These are phyloP conservation scores for Mucor plumbeus DNA, from an alignment of 371 early-diverging fungal genomes.

Conservation along the genomic window DNA sequence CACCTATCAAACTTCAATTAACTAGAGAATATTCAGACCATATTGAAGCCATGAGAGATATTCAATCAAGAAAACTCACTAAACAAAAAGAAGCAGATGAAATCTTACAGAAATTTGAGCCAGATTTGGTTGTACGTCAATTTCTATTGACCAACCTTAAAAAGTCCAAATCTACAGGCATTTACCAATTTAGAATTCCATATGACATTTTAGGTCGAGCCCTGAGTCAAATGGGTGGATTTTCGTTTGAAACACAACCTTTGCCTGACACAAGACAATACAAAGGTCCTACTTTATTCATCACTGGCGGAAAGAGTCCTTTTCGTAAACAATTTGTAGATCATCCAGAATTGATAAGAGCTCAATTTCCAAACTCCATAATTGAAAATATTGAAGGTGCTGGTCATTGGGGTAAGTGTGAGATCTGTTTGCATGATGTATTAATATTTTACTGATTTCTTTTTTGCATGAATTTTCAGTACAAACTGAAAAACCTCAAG, in stretches of 20 bases:
- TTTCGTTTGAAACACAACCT: slow-evolving; percentile 26
- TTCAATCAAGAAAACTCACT: slow-evolving; percentile 59
- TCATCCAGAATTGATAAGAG: slow-evolving; percentile 51
- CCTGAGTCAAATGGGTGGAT: slow-evolving; percentile 62
- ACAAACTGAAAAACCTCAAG: slow-evolving; percentile 82
- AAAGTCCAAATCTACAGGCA: slow-evolving; percentile 40
- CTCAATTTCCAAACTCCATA: slow-evolving; percentile 68
- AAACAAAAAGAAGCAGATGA: slow-evolving; percentile 77
- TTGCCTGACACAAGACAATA: slow-evolving; percentile 23
- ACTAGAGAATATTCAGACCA: slow-evolving; percentile 64
- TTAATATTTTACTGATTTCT: background rate
- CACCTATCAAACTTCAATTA: slow-evolving; percentile 65
- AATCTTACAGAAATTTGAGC: slow-evolving; percentile 59
- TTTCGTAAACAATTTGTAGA: slow-evolving; percentile 60
- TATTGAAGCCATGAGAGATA: slow-evolving; percentile 67
- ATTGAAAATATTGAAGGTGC: slow-evolving; percentile 66
- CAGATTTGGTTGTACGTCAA: slow-evolving; percentile 71
- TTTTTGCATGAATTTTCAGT: slow-evolving; percentile 45
- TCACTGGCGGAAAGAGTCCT: slow-evolving; percentile 72
- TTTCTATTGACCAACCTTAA: slow-evolving; percentile 91
- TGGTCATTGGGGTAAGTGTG: slow-evolving; percentile 84
- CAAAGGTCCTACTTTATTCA: slow-evolving; percentile 73
- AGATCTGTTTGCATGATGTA: background rate
- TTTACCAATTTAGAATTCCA: slow-evolving; percentile 74
- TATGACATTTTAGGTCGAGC: slow-evolving; percentile 63